Conservation (phyloP, 495 filamentous ascomycete genomes). For the Parachaetomium inaequale region DNA sequence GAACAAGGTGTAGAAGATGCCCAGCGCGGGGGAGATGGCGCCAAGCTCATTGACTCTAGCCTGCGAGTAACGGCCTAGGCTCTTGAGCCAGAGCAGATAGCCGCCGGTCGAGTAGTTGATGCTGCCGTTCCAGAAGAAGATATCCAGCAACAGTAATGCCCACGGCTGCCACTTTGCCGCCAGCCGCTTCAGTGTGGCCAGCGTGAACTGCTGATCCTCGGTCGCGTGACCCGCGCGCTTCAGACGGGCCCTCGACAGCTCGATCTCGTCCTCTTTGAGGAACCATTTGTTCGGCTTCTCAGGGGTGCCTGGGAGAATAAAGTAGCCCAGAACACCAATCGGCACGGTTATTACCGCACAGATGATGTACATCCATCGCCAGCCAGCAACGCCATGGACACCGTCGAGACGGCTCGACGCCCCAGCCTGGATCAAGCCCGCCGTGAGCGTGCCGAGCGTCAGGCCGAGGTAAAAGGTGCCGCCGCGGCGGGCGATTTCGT, state of each 20-base stretch:
- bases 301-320: constrained; percentile 41
- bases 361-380: constrained; percentile 55
- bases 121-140: constrained; percentile 48
- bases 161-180: constrained; percentile 33
- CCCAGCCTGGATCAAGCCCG: constrained; percentile 50
- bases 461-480: constrained; percentile 49
- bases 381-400: constrained; percentile 45
- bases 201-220: constrained; percentile 30
- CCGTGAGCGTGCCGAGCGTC: constrained; percentile 47
- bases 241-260: too few relatives aligned
- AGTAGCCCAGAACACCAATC: constrained; percentile 44
- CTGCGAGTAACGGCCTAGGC: constrained; percentile 29
- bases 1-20: constrained; percentile 46
- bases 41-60: constrained; percentile 33
- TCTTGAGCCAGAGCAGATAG: constrained; percentile 39
- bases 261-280: constrained; percentile 36
- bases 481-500: constrained; percentile 42
- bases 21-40: constrained; percentile 35
- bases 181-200: constrained; percentile 26
- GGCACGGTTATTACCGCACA: constrained; percentile 49
- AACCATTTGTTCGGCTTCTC: constrained; percentile 45
- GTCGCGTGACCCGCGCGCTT: background rate
- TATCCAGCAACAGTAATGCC: constrained; percentile 43
- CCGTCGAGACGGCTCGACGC: constrained; percentile 44
- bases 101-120: constrained; percentile 40